A percentile compares a stretch with the other conserved stretches of the same genome.
phyloP scores from a whole-genome alignment of 2,329 filamentous ascomycete genomes.

The Exophiala dermatitidis region DNA sequence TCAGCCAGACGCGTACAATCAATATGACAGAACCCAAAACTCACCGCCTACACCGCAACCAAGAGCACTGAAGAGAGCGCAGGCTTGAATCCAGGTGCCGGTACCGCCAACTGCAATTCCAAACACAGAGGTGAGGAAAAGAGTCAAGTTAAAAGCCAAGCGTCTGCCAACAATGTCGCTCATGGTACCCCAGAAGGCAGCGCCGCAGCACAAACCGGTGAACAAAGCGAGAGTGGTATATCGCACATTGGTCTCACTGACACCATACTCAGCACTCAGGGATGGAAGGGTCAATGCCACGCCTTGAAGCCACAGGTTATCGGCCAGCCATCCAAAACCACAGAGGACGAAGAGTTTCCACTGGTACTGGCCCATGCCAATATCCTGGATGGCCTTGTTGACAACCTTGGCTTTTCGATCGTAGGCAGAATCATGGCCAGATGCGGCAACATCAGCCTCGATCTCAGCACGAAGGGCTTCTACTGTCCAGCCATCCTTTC shows the following conservation, averaged over 20 bases:
- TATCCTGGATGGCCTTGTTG: conserved; percentile 78
- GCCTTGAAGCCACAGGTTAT: conserved; percentile 46
- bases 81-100: conserved; percentile 45
- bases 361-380: conserved; percentile 68
- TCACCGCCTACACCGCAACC: not conserved
- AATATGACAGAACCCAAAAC: not conserved
- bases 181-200: conserved; percentile 70
- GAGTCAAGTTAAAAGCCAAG: conserved; percentile 70
- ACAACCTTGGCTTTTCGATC: conserved; percentile 72
- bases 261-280: conserved; percentile 18
- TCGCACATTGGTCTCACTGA: conserved; percentile 59
- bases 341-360: conserved; percentile 53
- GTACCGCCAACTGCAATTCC: conserved; percentile 63
- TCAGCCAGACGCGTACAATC: not conserved
- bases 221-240: conserved; percentile 76
- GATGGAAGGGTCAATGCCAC: conserved; percentile 14
- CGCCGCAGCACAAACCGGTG: conserved; percentile 62
- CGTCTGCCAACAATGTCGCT: conserved; percentile 71
- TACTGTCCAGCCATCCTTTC: conserved; percentile 55
- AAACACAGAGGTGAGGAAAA: conserved; percentile 65
- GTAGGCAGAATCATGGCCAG: conserved; percentile 60
- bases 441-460: conserved; percentile 50
- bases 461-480: conserved; percentile 63
- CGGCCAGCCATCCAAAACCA: conserved; percentile 45
- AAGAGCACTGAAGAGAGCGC: conserved; percentile 3